Percentiles rank a stretch among this genome's conserved stretches.
phyloP scores from a whole-genome alignment of 768 basidiomycete genomes.

The Clathrus columnatus region DNA sequence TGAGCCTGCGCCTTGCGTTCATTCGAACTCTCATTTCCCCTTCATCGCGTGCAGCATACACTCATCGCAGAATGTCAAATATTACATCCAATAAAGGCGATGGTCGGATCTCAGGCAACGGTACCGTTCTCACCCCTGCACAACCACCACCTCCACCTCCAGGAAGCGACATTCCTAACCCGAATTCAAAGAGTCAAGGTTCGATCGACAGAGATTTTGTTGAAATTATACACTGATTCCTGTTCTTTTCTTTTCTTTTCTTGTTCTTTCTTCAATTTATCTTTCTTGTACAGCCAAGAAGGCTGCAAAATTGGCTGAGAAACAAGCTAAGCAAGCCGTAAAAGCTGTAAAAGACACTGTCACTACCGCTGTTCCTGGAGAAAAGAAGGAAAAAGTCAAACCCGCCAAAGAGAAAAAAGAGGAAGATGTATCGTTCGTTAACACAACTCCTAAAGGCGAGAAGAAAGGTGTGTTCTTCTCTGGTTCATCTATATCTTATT shows the following conservation, averaged over 20 bases:
- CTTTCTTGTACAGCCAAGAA: conserved; percentile 13
- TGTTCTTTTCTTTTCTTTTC: background rate
- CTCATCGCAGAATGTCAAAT: background rate
- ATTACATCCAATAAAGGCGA: background rate
- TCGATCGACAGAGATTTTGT: background rate
- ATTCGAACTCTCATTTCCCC: background rate
- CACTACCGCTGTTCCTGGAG: conserved; percentile 28
- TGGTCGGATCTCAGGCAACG: background rate
- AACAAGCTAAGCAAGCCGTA: conserved; percentile 45
- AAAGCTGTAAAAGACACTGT: conserved; percentile 51
- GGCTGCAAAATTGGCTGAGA: conserved; percentile 59
- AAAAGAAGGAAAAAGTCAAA: conserved; percentile 59
- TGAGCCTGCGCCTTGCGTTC: background rate
- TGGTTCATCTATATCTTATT: background rate
- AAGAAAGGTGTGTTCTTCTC: conserved; percentile 68
- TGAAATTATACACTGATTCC: background rate
- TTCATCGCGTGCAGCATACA: background rate
- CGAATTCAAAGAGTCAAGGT: conserved; percentile 11
- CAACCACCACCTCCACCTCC: background rate
- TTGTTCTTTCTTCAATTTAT: background rate
- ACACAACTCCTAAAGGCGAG: conserved; percentile 80
- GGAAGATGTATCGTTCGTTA: conserved; percentile 70
- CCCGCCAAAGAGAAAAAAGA: conserved; percentile 65
- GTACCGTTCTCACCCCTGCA: background rate
- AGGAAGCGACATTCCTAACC: conserved; percentile 6